phyloP scores from a whole-genome alignment of 2,329 filamentous ascomycete species.

The Fonsecaea erecta region DNA sequence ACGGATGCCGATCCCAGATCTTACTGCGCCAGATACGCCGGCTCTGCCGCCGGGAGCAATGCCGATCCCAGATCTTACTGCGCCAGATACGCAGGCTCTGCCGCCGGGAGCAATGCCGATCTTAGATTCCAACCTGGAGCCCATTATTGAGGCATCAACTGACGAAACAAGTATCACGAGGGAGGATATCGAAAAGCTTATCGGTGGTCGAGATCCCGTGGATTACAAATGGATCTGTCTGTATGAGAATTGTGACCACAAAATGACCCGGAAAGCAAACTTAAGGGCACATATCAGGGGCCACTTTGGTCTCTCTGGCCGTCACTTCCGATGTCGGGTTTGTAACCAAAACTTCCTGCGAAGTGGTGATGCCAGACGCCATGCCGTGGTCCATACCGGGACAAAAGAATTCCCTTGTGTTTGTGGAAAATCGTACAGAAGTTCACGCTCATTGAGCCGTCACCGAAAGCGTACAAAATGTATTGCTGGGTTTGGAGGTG shows the following conservation, averaged over 20 bases:
- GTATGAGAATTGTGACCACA: slow-evolving; percentile 80
- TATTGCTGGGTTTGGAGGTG: slow-evolving; percentile 91
- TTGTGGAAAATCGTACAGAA: slow-evolving; percentile 91
- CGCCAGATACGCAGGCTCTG: too few species aligned
- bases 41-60: too few species aligned
- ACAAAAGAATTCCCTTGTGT: slow-evolving; percentile 94
- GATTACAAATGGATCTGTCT: slow-evolving; percentile 80
- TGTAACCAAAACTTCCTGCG: slow-evolving; percentile 96
- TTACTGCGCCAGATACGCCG: too few species aligned
- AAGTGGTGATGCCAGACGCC: slow-evolving; percentile 94
- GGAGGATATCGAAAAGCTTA: slow-evolving; percentile 80
- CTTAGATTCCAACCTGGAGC: slow-evolving; percentile 56
- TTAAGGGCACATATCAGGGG: slow-evolving; percentile 99
- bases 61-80: too few species aligned
- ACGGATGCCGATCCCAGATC: too few species aligned
- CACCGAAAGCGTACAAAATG: slow-evolving; percentile 97
- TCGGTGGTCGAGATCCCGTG: slow-evolving; percentile 70
- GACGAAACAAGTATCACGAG: slow-evolving; percentile 82
- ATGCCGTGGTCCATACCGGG: slow-evolving; percentile 95
- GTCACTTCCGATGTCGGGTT: slow-evolving; percentile 87
- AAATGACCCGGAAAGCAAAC: slow-evolving; percentile 96
- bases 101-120: too few species aligned
- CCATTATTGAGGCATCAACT: slow-evolving; percentile 65
- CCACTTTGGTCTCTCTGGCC: slow-evolving; percentile 94
- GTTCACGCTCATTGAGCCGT: slow-evolving; percentile 91